Evolutionary conservation across 139 green algal genomes (phyloP), one percentile per base, ranked within the genome.

Genomic region (Chlamydomonas sp.): DNA sequence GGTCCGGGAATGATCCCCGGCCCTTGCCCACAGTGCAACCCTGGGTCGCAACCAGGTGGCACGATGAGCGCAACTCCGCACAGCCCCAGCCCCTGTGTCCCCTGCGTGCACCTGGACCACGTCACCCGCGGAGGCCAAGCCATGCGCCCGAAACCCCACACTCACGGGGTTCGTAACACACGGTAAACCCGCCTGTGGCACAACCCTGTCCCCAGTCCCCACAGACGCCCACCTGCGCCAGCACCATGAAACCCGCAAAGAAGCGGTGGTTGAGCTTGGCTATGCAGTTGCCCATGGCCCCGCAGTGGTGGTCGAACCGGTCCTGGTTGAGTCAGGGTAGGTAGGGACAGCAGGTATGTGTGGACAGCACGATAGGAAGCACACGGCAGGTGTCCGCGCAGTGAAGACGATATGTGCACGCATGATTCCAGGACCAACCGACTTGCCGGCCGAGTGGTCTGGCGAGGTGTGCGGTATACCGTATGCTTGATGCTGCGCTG

Each of bases 281-380:
- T 14, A 98, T 91, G 86, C 95, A 98, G 81, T 93, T 97, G 63
- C 91, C 94, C 59, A 98, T 89, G 0, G 93, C 93, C 20, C 88
- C 91, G 86, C 96, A 98, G 85, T 98, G 96, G 80, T 98, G 96
- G 88, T 98, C 96, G 80, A 97, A 97, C 0, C 93, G 90, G 74
- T 93, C 88, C 93, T 86, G 77, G 77, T 5, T 15, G n/a, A 5
- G 73, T 6, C 7, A 31, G 4, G 20, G 73, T n/a, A 60, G 69
- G 69, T 76, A 57, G 69, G 69, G 14, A 76, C 14, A 16, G 69
- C 14, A 76, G 69, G 69, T 16, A n/a, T 15, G 69, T 76, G 69
- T 6, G 4, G 9, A 31, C 14, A 76, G 14, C 69, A 76, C 69
- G 69, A 76, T 76, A 10, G 20, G 69, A 16, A 76, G 69, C 14